Percentiles rank a stretch among this genome's conserved stretches.
These are phyloP conservation scores for Russula lepida DNA, from an alignment of 768 basidiomycete genomes.

Conservation along the genomic window DNA sequence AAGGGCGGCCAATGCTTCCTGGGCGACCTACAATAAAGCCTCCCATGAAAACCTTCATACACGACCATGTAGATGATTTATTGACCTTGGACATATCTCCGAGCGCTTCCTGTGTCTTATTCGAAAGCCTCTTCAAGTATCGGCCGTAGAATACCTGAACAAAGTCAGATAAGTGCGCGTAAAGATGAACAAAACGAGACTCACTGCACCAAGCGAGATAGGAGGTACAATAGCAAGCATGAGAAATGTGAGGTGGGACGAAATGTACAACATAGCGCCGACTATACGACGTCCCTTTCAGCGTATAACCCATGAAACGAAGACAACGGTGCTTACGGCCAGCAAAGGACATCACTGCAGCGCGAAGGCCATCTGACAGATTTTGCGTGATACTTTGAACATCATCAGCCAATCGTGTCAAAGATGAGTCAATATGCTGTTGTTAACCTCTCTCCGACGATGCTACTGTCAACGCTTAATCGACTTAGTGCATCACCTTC, in stretches of 20 bases:
- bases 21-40: conserved; percentile 52
- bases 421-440: not conserved
- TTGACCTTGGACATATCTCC: conserved; percentile 82
- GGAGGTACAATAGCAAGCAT: conserved; percentile 93
- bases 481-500: conserved; percentile 92
- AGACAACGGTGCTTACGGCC: conserved; percentile 52
- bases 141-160: conserved; percentile 88
- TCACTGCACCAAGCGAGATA: conserved; percentile 74
- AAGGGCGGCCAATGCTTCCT: conserved; percentile 81
- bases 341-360: conserved; percentile 88
- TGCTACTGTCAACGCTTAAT: conserved; percentile 82
- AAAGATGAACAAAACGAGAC: conserved; percentile 25
- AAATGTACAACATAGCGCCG: conserved; percentile 92
- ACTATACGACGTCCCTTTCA: conserved; percentile 36
- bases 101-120: conserved; percentile 87
- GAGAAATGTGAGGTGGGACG: conserved; percentile 75
- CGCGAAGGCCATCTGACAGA: conserved; percentile 71
- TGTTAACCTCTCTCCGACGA: conserved; percentile 84
- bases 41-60: not conserved
- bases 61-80: not conserved
- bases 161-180: conserved; percentile 16
- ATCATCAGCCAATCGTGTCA: not conserved
- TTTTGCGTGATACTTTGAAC: conserved; percentile 59
- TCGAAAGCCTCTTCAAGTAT: conserved; percentile 86
- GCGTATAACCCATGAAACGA: not conserved